A percentile compares a stretch with the other conserved stretches of the same genome.
Conservation (phyloP, 202 grass and related monocot genomes). For the Thinopyrum obtusiflorum region DNA sequence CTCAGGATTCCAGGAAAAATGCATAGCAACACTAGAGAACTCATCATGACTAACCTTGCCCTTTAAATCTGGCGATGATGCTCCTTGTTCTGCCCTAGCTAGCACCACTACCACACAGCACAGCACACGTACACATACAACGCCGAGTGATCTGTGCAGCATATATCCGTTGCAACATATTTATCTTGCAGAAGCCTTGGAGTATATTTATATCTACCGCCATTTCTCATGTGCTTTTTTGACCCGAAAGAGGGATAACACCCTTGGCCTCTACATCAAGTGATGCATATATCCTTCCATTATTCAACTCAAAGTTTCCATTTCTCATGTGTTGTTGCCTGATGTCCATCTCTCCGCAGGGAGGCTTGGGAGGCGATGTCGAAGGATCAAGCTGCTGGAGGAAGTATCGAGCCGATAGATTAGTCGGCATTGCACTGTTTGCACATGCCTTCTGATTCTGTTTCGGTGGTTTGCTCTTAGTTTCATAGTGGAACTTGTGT, state of each 20-base stretch:
- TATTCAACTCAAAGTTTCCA: too few species aligned
- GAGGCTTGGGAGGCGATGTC: constrained; percentile 3
- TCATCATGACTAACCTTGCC: neutral
- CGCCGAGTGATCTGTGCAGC: neutral
- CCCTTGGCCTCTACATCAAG: too few species aligned
- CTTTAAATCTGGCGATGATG: neutral
- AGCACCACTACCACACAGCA: neutral
- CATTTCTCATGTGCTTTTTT: neutral
- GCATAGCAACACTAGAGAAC: neutral
- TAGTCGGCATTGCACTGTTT: neutral
- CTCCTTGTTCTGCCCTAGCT: neutral
- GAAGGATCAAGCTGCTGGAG: neutral
- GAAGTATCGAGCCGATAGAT: neutral
- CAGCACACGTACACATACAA: neutral
- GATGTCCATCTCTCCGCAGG: neutral
- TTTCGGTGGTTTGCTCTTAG: neutral
- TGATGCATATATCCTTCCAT: too few species aligned
- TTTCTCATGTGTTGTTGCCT: neutral
- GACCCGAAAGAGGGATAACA: too few species aligned
- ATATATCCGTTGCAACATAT: neutral
- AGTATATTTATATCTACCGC: neutral
- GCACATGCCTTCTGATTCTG: neutral
- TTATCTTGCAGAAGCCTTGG: neutral
- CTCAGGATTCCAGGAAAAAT: neutral
- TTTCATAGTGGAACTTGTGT: neutral